Evolutionary conservation across 2,329 filamentous ascomycete genomes (phyloP).

Genomic region (Aureobasidium sp.): DNA sequence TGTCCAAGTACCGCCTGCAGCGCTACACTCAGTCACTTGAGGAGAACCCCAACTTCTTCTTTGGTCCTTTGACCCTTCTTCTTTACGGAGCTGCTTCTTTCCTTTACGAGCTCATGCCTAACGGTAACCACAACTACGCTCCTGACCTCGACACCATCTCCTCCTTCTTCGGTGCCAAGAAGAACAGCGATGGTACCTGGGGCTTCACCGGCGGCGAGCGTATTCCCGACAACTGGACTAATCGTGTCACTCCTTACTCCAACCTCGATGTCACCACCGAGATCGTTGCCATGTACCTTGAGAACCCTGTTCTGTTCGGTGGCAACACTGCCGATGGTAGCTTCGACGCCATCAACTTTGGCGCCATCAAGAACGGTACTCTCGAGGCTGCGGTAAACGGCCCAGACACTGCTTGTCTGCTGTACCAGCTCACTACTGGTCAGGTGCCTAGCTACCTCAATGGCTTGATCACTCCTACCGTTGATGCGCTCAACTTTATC

Average conservation of each 20-base stretch:
- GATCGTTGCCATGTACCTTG: conserved; percentile 37
- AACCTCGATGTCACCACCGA: conserved; percentile 32
- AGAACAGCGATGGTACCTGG: conserved; percentile 34
- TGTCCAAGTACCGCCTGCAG: conserved; percentile 34
- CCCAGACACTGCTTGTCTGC: conserved; percentile 31
- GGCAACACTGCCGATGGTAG: conserved; percentile 34
- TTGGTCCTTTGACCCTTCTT: conserved; percentile 35
- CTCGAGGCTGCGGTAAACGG: conserved; percentile 25
- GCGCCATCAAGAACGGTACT: conserved; percentile 34
- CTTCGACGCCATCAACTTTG: conserved; percentile 35
- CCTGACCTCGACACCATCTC: conserved; percentile 32
- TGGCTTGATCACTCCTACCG: conserved; percentile 31
- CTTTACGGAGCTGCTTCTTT: conserved; percentile 39
- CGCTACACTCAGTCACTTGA: conserved; percentile 34
- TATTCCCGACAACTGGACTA: conserved; percentile 39
- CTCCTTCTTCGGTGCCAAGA: conserved; percentile 37
- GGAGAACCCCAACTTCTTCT: conserved; percentile 38
- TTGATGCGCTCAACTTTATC: conserved; percentile 30
- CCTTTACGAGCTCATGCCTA: conserved; percentile 39
- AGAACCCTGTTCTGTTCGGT: conserved; percentile 39
- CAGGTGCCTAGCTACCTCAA: conserved; percentile 34
- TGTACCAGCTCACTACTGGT: conserved; percentile 39
- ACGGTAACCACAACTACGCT: conserved; percentile 26
- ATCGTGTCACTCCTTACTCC: conserved; percentile 31
- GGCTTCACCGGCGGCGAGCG: conserved; percentile 32